Base-by-base conservation (phyloP, 495 filamentous ascomycete genomes). In the Penicillium alfredii region DNA sequence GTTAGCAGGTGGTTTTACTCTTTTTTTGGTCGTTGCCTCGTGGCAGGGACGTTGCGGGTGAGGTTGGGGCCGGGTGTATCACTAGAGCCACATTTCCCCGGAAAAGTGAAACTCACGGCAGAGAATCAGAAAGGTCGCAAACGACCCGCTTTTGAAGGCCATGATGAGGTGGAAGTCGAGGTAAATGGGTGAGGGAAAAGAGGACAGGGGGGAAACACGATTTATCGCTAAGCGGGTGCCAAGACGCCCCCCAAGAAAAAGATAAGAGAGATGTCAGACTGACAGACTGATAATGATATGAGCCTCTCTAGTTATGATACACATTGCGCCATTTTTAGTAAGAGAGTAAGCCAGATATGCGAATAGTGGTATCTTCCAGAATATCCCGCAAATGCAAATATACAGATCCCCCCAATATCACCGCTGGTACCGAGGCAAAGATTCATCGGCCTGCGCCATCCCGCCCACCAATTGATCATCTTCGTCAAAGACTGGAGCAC, bases 121-220 rank as follows among this genome's bases (percentile, higher is more conserved):
- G 46, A 97, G 81, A 59, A 97, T 94, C 44, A 97, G 77, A 61
- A 94, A 94, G 30, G 90, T 97, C 61, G 87, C 88, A 51, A 97
- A 97, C 32, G 77, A 65, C 56, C 63, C 60, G 51, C 52, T 66
- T 36, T 53, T 59, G 46, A 66, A 50, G 13, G 60, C 58, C 63
- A 67, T 68, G 33, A 19, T 53, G 58, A 43, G 20, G 25, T 27
- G 24, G 30, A 14, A 1, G 15, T 10, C 31, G 25, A 25, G 13
- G 23, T 23, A 36, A 19, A 20, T 4, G 20, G 13, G 15, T 23
- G 33, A 34, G 18, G 42, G 23, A 24, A 46, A 44, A 35, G 38
- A 27, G 22, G 15, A 22, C 37, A 44, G 38, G 47, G 44, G 40
- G 39, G 40, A 37, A 12, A 18, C n/a, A 14, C 24, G 42, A 31